Evolutionary conservation across 768 basidiomycete genomes (phyloP).

Genomic region (Auricularia cornea): DNA sequence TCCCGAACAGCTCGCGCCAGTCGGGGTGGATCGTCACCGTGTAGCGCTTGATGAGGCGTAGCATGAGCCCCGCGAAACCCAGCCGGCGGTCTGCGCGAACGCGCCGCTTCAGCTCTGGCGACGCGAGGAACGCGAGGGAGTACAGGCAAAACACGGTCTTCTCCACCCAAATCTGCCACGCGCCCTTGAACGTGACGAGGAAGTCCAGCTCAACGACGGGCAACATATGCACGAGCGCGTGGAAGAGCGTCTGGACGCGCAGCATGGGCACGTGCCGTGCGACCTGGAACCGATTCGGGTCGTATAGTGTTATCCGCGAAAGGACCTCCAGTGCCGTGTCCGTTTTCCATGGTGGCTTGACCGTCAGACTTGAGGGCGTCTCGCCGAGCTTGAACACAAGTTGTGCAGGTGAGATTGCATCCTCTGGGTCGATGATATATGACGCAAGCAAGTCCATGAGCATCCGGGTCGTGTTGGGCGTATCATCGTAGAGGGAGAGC

Average conservation of each 20-base stretch:
- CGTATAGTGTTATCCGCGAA: constrained; percentile 66
- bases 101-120: constrained; percentile 61
- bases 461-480: constrained; percentile 36
- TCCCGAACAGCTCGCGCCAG: constrained; percentile 41
- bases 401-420: constrained; percentile 55
- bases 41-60: constrained; percentile 63
- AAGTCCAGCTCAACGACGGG: constrained; percentile 75
- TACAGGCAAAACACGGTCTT: constrained; percentile 77
- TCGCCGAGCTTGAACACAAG: constrained; percentile 47
- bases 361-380: constrained; percentile 25
- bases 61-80: constrained; percentile 61
- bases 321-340: constrained; percentile 82
- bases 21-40: constrained; percentile 43
- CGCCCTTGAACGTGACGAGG: constrained; percentile 49
- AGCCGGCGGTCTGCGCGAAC: constrained; percentile 59
- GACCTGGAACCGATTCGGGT: constrained; percentile 70
- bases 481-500: constrained; percentile 36
- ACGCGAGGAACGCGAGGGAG: constrained; percentile 74
- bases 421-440: constrained; percentile 61
- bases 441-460: constrained; percentile 65
- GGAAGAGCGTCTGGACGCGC: constrained; percentile 55
- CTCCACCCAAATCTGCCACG: constrained; percentile 74
- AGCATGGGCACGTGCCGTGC: constrained; percentile 48
- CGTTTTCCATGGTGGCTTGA: constrained; percentile 50
- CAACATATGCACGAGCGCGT: constrained; percentile 70